Evolutionary conservation across 2,329 filamentous ascomycete genomes (phyloP).

Genomic region (Aureobasidium sp.): DNA sequence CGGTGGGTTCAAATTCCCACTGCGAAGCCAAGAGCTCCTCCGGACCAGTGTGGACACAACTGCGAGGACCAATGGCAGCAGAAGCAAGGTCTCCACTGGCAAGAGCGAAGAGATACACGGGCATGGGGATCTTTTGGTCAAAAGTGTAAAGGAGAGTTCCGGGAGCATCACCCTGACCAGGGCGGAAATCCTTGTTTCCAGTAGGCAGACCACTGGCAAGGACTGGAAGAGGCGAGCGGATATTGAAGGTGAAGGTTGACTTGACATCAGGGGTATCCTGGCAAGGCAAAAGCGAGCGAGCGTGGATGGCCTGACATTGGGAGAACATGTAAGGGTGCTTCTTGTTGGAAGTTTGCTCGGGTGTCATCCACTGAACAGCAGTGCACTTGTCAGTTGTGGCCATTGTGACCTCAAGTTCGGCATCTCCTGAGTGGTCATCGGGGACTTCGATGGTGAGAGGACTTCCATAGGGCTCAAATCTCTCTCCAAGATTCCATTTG

Average conservation of each 20-base stretch:
- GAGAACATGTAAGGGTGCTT: constrained; percentile 97
- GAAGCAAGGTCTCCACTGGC: constrained; percentile 75
- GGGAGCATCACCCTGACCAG: constrained; percentile 44
- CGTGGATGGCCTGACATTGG: constrained; percentile 95
- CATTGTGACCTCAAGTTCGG: constrained; percentile 47
- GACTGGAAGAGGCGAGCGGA: constrained; percentile 77
- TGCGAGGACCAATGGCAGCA: constrained; percentile 79
- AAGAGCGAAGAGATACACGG: constrained; percentile 89
- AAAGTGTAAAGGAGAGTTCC: constrained; percentile 66
- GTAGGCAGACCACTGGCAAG: constrained; percentile 74
- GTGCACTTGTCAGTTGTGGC: constrained; percentile 83
- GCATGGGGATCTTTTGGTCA: constrained; percentile 84
- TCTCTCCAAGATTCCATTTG: constrained; percentile 62
- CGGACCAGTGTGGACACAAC: constrained; percentile 76
- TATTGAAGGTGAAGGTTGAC: constrained; percentile 83
- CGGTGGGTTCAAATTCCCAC: constrained; percentile 91
- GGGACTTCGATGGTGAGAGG: constrained; percentile 55
- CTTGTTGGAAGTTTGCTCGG: constrained; percentile 88
- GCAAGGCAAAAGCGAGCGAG: constrained; percentile 87
- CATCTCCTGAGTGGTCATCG: constrained; percentile 29
- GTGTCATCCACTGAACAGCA: constrained; percentile 89
- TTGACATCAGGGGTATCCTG: constrained; percentile 98
- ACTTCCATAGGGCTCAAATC: constrained; percentile 64
- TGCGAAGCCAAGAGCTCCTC: constrained; percentile 77
- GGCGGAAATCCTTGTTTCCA: constrained; percentile 41